Evolutionary conservation across 768 basidiomycete genomes (phyloP).

Genomic region (Termitomyces sp.): DNA sequence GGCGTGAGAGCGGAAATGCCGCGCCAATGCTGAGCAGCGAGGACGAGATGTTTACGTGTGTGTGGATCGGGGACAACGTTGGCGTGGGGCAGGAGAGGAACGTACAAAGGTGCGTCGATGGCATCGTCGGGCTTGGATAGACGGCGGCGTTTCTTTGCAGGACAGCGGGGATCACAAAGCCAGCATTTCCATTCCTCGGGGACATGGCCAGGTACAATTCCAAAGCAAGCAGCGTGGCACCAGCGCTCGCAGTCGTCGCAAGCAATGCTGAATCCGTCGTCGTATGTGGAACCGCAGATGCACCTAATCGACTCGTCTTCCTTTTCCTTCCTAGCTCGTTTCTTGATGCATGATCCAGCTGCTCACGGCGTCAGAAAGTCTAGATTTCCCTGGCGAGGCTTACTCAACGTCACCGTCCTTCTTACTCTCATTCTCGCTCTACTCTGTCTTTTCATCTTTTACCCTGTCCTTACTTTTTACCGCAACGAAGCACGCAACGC

Average conservation of each 20-base stretch:
- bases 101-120: constrained; percentile 28
- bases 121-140: neutral
- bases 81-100: too few species aligned
- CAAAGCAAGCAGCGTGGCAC: constrained; percentile 78
- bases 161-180: constrained; percentile 43
- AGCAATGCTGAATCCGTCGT: constrained; percentile 75
- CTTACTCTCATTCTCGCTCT: constrained; percentile 56
- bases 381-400: too few species aligned
- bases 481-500: constrained; percentile 27
- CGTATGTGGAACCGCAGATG: too few species aligned
- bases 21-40: constrained; percentile 58
- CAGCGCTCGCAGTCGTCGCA: constrained; percentile 74
- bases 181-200: constrained; percentile 80
- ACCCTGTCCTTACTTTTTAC: constrained; percentile 62
- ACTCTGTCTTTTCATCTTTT: constrained; percentile 73
- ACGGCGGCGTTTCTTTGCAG: neutral
- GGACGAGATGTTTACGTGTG: constrained; percentile 43
- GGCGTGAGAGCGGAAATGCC: constrained; percentile 49
- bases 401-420: too few species aligned
- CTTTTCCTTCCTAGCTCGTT: neutral
- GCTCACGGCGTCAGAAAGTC: too few species aligned
- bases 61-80: constrained; percentile 37
- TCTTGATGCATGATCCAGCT: too few species aligned
- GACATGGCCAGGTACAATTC: constrained; percentile 47
- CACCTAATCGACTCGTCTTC: constrained; percentile 40